Evolutionary conservation across 192 early-diverging fungal genomes (phyloP).

Genomic region (Backusella liffmaniae): DNA sequence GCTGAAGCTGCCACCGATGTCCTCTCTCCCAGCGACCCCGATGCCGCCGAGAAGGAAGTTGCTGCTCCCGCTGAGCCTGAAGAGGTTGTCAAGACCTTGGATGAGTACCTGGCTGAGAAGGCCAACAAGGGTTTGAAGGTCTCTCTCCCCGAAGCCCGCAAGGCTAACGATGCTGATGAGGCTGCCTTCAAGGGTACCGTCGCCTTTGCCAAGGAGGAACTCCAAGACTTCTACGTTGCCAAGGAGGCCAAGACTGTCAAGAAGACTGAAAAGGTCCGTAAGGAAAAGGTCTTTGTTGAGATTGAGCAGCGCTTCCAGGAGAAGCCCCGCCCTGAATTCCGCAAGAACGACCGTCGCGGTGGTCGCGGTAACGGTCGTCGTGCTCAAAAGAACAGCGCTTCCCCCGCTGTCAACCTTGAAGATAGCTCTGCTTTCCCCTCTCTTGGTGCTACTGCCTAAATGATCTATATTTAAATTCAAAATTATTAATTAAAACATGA

Average conservation of each 20-base stretch:
- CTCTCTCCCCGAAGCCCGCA: conserved; percentile 60
- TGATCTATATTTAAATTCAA: conserved; percentile 2
- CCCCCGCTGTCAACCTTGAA: conserved; percentile 60
- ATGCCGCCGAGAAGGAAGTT: conserved; percentile 34
- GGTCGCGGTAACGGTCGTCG: conserved; percentile 36
- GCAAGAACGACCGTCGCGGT: conserved; percentile 44
- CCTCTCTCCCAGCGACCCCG: conserved; percentile 28
- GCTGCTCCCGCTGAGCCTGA: conserved; percentile 67
- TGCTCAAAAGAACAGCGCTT: conserved; percentile 40
- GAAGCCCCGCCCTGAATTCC: conserved; percentile 61
- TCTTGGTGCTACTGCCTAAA: conserved; percentile 45
- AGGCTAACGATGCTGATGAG: conserved; percentile 88
- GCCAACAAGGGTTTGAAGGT: conserved; percentile 59
- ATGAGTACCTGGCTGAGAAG: conserved; percentile 80
- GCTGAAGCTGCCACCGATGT: conserved; percentile 38
- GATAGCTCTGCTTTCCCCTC: conserved; percentile 74
- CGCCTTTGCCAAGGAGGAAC: conserved; percentile 68
- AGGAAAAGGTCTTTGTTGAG: conserved; percentile 72
- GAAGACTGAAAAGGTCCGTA: conserved; percentile 61
- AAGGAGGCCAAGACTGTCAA: conserved; percentile 41
- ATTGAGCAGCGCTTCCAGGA: conserved; percentile 84
- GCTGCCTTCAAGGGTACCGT: conserved; percentile 78
- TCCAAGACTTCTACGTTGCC: conserved; percentile 72
- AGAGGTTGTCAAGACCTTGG: conserved; percentile 80
- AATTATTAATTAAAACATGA: conserved; percentile 10